Percentiles rank a stretch among this genome's conserved stretches.
Evolutionary conservation across 2,329 filamentous ascomycete genomes (phyloP).

Genomic region (Incumbomyces delicatus): DNA sequence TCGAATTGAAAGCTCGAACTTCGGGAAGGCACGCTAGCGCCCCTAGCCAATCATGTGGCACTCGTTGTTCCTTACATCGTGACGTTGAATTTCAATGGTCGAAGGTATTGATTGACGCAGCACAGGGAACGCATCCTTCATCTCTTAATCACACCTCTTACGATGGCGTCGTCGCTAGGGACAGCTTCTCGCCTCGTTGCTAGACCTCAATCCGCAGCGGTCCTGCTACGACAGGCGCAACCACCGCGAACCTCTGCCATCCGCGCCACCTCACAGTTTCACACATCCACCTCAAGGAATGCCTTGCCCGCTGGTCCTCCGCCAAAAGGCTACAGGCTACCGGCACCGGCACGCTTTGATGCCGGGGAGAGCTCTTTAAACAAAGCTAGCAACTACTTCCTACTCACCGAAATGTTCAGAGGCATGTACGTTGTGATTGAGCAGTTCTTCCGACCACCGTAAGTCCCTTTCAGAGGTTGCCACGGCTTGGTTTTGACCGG

Average conservation of each 20-base stretch:
- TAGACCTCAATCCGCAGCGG: constrained; percentile 28
- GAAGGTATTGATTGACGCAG: neutral
- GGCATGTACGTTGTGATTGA: constrained; percentile 97
- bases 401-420: constrained; percentile 88
- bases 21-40: neutral
- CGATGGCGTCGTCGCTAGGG: constrained; percentile 35
- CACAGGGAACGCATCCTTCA: neutral
- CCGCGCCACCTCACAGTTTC: constrained; percentile 50
- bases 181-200: constrained; percentile 36
- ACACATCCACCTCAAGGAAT: constrained; percentile 50
- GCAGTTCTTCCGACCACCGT: constrained; percentile 98
- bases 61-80: neutral
- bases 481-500: constrained; percentile 11
- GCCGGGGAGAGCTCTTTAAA: constrained; percentile 71
- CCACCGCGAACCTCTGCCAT: constrained; percentile 23
- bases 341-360: constrained; percentile 66
- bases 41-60: neutral
- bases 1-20: neutral
- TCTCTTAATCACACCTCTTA: constrained; percentile 18
- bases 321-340: constrained; percentile 69
- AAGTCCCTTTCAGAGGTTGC: constrained; percentile 40
- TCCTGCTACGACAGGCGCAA: constrained; percentile 20
- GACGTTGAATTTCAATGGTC: neutral
- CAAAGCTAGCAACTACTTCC: constrained; percentile 83
- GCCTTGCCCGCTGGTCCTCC: constrained; percentile 67